phyloP scores from a whole-genome alignment of 129 eudicot species.

The Flaveria robusta region DNA sequence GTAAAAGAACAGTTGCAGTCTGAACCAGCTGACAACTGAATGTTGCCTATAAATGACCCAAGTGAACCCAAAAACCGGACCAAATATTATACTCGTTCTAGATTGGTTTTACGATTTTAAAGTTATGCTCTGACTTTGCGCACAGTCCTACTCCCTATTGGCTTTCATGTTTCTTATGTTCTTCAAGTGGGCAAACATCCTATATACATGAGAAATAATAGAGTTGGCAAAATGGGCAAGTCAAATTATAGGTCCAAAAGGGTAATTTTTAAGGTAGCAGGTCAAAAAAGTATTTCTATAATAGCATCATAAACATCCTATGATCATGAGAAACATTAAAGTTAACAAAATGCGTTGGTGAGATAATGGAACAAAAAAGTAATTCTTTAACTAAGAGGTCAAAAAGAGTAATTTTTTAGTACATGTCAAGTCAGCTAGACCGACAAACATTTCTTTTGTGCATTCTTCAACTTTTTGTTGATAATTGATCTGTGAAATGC shows the following conservation, averaged over 20 bases:
- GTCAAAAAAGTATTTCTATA: not conserved
- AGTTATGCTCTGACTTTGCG: not conserved
- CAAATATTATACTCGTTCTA: not conserved
- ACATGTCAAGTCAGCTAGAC: not conserved
- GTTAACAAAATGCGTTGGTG: not conserved
- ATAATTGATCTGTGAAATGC: not conserved
- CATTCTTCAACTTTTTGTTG: not conserved
- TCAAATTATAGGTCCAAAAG: not conserved
- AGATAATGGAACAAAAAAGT: not conserved
- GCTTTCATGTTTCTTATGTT: slow-evolving; percentile 15
- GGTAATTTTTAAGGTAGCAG: not conserved
- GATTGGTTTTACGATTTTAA: not conserved
- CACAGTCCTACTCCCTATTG: not conserved
- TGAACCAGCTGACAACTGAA: not conserved
- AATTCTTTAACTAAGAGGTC: not conserved
- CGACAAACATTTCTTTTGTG: not conserved
- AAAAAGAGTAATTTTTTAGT: not conserved
- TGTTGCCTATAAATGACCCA: no score
- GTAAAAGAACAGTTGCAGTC: not conserved
- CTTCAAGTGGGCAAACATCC: not conserved
- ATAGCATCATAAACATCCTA: not conserved
- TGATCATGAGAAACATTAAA: not conserved
- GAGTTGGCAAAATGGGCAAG: not conserved
- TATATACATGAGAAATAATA: not conserved
- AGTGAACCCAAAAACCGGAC: not conserved